Evolutionary conservation across 2,329 filamentous ascomycete species (phyloP).

Genomic region (Juglanconis sp.): DNA sequence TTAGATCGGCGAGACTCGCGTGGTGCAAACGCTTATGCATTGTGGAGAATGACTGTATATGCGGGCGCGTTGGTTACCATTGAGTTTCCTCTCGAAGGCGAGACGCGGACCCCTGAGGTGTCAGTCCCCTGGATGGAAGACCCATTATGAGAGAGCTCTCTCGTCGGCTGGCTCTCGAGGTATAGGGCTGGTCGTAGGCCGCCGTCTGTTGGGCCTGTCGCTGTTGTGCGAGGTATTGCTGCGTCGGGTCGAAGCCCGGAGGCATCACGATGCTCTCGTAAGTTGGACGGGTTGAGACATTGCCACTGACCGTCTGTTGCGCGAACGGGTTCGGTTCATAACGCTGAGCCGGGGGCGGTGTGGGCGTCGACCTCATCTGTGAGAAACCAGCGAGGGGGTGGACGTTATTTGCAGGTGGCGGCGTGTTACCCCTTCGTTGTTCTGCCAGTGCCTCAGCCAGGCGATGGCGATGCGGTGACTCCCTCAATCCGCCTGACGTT

Average conservation of each 20-base stretch:
- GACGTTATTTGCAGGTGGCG: conserved; percentile 34
- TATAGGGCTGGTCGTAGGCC: conserved; percentile 34
- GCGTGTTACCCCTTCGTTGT: conserved; percentile 42
- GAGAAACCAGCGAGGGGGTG: conserved; percentile 25
- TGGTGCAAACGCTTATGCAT: neutral
- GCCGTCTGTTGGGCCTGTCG: conserved; percentile 26
- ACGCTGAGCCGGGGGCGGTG: conserved; percentile 39
- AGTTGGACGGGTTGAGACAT: conserved; percentile 35
- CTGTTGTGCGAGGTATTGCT: conserved; percentile 23
- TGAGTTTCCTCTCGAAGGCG: conserved; percentile 54
- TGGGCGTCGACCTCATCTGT: conserved; percentile 36
- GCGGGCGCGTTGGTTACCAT: conserved; percentile 31
- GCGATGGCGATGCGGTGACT: conserved; percentile 51
- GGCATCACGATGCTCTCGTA: conserved; percentile 42
- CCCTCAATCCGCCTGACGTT: conserved; percentile 41
- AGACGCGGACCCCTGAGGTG: conserved; percentile 49
- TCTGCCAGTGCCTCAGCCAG: conserved; percentile 39
- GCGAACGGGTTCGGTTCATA: conserved; percentile 43
- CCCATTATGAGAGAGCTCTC: conserved; percentile 61
- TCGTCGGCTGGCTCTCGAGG: conserved; percentile 45
- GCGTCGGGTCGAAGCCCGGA: conserved; percentile 34
- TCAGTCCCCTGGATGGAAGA: conserved; percentile 43
- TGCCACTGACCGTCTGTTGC: conserved; percentile 31
- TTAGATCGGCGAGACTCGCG: neutral
- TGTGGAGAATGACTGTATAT: neutral